Base-by-base conservation (phyloP, 148 eudicot genomes). In the Rhododendron vialii region DNA sequence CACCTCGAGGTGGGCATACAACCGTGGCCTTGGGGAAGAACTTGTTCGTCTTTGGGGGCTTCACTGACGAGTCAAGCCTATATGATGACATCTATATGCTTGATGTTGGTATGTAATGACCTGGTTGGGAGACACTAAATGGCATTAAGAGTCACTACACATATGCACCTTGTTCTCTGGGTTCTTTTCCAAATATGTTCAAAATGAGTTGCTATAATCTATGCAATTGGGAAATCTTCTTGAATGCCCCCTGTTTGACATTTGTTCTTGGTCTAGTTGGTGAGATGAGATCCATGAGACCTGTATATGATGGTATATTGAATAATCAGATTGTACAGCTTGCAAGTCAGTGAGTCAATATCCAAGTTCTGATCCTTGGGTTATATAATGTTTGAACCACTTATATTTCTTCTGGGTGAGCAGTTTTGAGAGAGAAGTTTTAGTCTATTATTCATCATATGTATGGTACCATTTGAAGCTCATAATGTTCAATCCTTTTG, bases 1-100 rank as follows among this genome's bases (percentile, higher is more conserved):
- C 98, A 73, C 98, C 99, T 79, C 96, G 99, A 90, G 99, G 94
- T 88, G 99, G 99, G 86, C 99, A 97, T 81, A 92, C 94, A 59
- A 92, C 98, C 30, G 86, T 95, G 87, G 92, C 94, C 69, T 89
- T 91, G 86, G 98, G 96, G 80, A 94, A 92, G 88, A 87, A 91
- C 88, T 87, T 97, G 89, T 93, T 97, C 89, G 95, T 97, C 85
- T 95, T 95, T 91, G 99, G 99, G 43, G 98, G 98, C 86, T 97
- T 94, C 93, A 92, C 93, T 47, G 98, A 97, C 87, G 98, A 90
- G 78, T 97, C 95, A 82, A 93, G 90, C 86, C 90, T 95, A 71
- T 93, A 89, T 88, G 95, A 95, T 87, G 99, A 97, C 88, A 91
- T 94, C 41, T 91, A 94, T 88, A 89, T 93, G 94, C 92, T 97